Evolutionary conservation across 2,329 filamentous ascomycete species (phyloP), one percentile per base, ranked within the genome.

Genomic region (Xylaria sp.): DNA sequence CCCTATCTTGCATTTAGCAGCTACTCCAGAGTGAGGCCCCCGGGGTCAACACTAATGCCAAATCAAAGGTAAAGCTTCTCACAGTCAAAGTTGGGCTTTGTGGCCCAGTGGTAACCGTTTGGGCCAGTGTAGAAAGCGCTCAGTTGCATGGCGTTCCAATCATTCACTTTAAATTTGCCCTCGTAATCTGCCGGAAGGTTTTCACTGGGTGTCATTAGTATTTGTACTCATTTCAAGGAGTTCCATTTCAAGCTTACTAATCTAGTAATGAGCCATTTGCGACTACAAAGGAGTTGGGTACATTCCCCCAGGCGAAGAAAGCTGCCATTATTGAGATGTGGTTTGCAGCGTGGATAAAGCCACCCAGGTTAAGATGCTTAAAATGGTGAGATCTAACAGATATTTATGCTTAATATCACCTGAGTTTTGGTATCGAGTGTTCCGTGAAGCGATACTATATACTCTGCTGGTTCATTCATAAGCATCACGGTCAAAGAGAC

Each of bases 271-370:
- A 67, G 46, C 65, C 65, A 28, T 67, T 67, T 15, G 48, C 65
- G 28, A 67, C 65, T 20, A 60, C 56, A 34, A 67, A 67, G 28
- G 65, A 65, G 48, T 67, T 65, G 41, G 65, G 65, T 6, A 60
- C 56, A 36, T 60, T 67, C n/a, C 65, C 65, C 60, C 60, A 67
- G 18, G 56, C 65, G 43, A 67, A 67, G 48, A 67, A 65, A 60
- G 65, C 65, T 25, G 65, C n/a, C 65, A 67, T 67, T 30, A 72
- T 71, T 30, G 7, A 13, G 15, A n/a, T 18, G 23, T 48, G 20
- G 41, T 48, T 8, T 32, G 7, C 39, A 18, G 20, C 28, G 10
- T 28, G 15, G 7, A 28, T 32, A 18, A 39, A 6, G 39, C 18
- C 3, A 18, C 10, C 0, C 4, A 36, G 28, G 25, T n/a, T 9